A percentile compares a stretch with the other conserved stretches of the same genome.
Evolutionary conservation across 2,329 filamentous ascomycete species (phyloP).

Genomic region (Clathrospora elynae): DNA sequence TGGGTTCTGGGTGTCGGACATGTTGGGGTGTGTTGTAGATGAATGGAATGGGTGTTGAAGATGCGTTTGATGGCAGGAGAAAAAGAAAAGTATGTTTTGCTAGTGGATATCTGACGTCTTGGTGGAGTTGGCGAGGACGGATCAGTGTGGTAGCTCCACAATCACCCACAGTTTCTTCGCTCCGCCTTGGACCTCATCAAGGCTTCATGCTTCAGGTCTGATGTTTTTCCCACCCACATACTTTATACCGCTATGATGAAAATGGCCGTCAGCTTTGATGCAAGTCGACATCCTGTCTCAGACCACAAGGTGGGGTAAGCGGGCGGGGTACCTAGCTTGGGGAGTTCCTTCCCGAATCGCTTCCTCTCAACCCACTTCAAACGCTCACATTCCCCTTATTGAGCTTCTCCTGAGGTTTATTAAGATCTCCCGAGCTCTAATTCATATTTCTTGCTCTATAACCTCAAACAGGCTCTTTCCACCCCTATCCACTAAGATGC

Average conservation of each 20-base stretch:
- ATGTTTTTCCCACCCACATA: too few species aligned
- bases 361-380: not conserved
- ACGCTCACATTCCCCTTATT: too few species aligned
- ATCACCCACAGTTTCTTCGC: not conserved
- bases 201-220: too few species aligned
- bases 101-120: slow-evolving; percentile 12
- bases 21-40: not conserved
- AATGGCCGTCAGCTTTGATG: too few species aligned
- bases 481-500: slow-evolving; percentile 36
- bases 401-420: too few species aligned
- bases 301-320: slow-evolving; percentile 4
- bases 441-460: not conserved
- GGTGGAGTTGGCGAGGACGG: slow-evolving; percentile 8
- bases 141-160: slow-evolving; percentile 5
- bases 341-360: not conserved
- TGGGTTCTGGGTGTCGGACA: slow-evolving; percentile 2
- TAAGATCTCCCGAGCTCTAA: too few species aligned
- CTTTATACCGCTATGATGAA: not conserved
- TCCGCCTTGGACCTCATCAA: too few species aligned
- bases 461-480: not conserved
- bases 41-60: not conserved
- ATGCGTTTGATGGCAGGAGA: too few species aligned
- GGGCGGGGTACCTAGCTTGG: slow-evolving; percentile 10
- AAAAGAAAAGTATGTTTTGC: slow-evolving; percentile 7
- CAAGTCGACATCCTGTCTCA: too few species aligned